These are phyloP conservation scores for Syncephalastrum monosporum DNA, from an alignment of 371 early-diverging fungal genomes.

Conservation along the genomic window DNA sequence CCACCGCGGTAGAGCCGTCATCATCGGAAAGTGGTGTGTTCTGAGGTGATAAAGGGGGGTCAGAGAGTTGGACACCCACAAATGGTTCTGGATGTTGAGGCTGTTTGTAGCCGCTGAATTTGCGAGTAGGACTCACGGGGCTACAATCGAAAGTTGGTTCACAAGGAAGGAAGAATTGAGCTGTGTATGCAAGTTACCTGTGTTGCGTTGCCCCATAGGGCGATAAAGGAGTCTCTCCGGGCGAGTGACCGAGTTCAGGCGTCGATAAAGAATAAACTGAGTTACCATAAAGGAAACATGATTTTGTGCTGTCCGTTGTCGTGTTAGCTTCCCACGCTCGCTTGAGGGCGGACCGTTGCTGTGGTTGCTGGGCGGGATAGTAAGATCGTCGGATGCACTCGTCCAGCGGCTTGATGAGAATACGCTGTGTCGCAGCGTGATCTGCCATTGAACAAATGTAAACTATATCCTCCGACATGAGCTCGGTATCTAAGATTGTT, in stretches of 20 bases:
- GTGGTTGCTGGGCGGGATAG: slow-evolving; percentile 1
- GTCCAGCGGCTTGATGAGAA: slow-evolving; percentile 27
- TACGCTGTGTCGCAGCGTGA: slow-evolving; percentile 38
- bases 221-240: slow-evolving; percentile 20
- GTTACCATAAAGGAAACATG: slow-evolving; percentile 9
- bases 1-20: background rate
- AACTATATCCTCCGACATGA: slow-evolving; percentile 34
- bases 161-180: no score
- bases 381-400: slow-evolving; percentile 3
- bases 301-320: no score
- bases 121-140: no score
- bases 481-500: slow-evolving; percentile 26
- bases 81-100: no score
- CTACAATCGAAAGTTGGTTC: no score
- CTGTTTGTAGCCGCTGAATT: no score
- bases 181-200: slow-evolving; percentile 17
- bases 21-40: no score
- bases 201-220: slow-evolving; percentile 22
- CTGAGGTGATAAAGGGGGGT: slow-evolving; percentile 20
- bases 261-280: slow-evolving; percentile 22
- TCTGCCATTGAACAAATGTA: slow-evolving; percentile 44
- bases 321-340: no score
- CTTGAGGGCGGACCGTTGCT: background rate
- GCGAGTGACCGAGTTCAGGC: slow-evolving; percentile 45
- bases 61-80: slow-evolving; percentile 35